Base-by-base conservation (phyloP, 805 yeast genomes). In the Ogataea saltuana region DNA sequence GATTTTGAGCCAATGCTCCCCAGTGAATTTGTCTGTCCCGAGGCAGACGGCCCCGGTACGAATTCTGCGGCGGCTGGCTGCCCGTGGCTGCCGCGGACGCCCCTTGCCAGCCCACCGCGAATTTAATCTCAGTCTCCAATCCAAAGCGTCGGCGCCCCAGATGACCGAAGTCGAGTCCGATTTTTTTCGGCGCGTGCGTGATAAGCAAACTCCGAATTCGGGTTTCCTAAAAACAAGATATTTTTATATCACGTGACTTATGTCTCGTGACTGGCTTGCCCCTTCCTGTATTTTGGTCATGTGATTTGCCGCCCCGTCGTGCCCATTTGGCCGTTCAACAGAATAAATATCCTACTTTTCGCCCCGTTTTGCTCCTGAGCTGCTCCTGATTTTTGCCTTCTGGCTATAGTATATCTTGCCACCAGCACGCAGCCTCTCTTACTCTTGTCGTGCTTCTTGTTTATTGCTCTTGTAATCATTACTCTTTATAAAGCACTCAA, bases 91-190 rank as follows among this genome's bases (percentile, higher is more conserved):
- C 29, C 31, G 22, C 30, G 11, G 22, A 12, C 29, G 25, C 39
- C 35, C 39, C 28, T 13, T 13, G 28, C 28, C n/a, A 25, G n/a
- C 6, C 28, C 6, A 25, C 12, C n/a, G n/a, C n/a, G n/a, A n/a
- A n/a, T n/a, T n/a, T n/a, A n/a, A n/a, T 18, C 19, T 26, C 39
- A 27, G 32, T n/a, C 23, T 25, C 39, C 39, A 34, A 34, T 34
- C 29, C 29, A 12, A 34, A 20, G 38, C 30, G 37, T 26, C 33
- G 39, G 32, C 23, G 16, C 20, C 29, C 25, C 26, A 13, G 33
- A 17, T 21, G 34, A 30, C 54, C 54, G 54, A 50, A 44, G 46
- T 50, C 54, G 54, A 47, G 28, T 45, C 54, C 54, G 54, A 42
- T 13, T n/a, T n/a, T 17, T 33, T 32, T 42, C 29, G 16, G 26